These are phyloP conservation scores for Rhinocladiella mackenziei DNA, from an alignment of 2,329 filamentous ascomycete species.

Conservation along the genomic window DNA sequence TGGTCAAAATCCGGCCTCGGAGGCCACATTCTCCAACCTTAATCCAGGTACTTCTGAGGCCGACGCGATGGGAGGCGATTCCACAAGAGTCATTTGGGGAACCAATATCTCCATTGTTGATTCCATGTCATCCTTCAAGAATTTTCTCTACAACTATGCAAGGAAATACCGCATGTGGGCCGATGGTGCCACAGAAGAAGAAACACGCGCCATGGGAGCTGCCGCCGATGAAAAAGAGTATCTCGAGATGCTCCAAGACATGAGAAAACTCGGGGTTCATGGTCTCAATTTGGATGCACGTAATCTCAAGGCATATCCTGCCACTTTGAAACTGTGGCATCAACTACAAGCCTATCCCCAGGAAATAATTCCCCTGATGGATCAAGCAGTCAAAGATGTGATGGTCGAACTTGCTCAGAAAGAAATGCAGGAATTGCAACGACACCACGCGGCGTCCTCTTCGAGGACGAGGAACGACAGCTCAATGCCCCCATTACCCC, in stretches of 20 bases:
- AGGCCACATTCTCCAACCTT: conserved; percentile 63
- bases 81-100: conserved; percentile 87
- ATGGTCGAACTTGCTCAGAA: conserved; percentile 85
- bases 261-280: conserved; percentile 80
- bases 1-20: conserved; percentile 47
- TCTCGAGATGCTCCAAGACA: conserved; percentile 77
- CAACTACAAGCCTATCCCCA: conserved; percentile 91
- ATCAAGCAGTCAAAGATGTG: conserved; percentile 86
- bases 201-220: conserved; percentile 63
- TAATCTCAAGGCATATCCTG: conserved; percentile 88
- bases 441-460: conserved; percentile 52
- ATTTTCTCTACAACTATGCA: conserved; percentile 87
- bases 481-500: conserved; percentile 72
- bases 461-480: conserved; percentile 54
- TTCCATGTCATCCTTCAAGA: conserved; percentile 80
- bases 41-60: conserved; percentile 89
- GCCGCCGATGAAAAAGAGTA: conserved; percentile 78
- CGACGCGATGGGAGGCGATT: conserved; percentile 75
- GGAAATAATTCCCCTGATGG: conserved; percentile 95
- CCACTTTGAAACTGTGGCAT: conserved; percentile 90
- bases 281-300: conserved; percentile 83
- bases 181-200: conserved; percentile 74
- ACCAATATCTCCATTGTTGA: conserved; percentile 94
- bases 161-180: conserved; percentile 90
- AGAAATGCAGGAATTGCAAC: conserved; percentile 67